A percentile compares a stretch with the other conserved stretches of the same genome.
Conservation (phyloP, 352 stramenopile species). For the Phytophthora constricta region DNA sequence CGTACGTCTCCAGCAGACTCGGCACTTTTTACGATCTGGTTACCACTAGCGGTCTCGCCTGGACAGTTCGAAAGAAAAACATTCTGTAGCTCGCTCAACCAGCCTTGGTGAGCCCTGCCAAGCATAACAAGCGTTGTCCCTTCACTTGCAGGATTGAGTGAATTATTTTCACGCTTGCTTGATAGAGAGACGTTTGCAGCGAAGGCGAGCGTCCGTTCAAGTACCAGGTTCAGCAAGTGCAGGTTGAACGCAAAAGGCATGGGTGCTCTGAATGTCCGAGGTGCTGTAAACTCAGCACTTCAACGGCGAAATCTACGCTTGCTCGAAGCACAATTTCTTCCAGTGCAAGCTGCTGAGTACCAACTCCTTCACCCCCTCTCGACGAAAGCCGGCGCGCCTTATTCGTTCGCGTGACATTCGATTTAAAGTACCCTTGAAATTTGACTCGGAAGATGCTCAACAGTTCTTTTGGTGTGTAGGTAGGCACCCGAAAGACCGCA, state of each 20-base stretch:
- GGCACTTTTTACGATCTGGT: background rate
- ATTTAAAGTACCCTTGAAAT: constrained; percentile 40
- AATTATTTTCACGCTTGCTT: background rate
- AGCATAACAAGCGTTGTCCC: constrained; percentile 51
- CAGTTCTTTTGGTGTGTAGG: constrained; percentile 53
- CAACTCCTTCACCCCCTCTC: constrained; percentile 2
- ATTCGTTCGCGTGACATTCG: background rate
- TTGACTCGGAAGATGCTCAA: constrained; percentile 59
- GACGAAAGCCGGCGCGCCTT: constrained; percentile 8
- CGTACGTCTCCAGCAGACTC: background rate
- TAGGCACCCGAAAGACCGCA: constrained; percentile 46
- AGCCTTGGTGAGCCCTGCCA: constrained; percentile 67
- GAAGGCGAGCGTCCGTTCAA: constrained; percentile 52
- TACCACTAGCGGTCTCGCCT: background rate
- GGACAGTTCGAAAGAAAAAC: constrained; percentile 49
- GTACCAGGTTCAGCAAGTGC: constrained; percentile 48
- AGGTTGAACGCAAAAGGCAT: constrained; percentile 55
- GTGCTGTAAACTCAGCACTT: constrained; percentile 50
- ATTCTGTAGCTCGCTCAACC: constrained; percentile 58
- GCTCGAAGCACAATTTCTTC: constrained; percentile 61
- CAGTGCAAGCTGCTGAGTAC: constrained; percentile 35
- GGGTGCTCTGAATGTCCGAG: constrained; percentile 15
- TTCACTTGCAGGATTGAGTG: constrained; percentile 8
- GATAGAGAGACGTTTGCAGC: constrained; percentile 3
- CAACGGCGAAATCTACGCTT: constrained; percentile 53